phyloP scores from a whole-genome alignment of 2,329 filamentous ascomycete genomes.

The Colletotrichum simmondsii region DNA sequence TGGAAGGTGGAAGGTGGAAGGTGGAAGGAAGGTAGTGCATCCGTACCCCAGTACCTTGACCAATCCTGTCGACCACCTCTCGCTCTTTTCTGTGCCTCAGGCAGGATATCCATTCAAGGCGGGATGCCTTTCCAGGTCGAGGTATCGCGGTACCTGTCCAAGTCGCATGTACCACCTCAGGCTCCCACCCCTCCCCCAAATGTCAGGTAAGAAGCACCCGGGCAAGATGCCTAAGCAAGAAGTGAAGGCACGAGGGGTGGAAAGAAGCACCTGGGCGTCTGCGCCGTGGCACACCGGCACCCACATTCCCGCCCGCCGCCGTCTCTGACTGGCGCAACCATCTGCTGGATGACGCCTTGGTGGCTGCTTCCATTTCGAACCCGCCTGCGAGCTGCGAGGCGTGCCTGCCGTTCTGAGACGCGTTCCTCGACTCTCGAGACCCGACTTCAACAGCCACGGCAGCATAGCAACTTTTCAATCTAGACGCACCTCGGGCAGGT shows the following conservation, averaged over 20 bases:
- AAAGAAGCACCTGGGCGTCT: not conserved
- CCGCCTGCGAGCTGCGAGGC: too few relatives aligned
- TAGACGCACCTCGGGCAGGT: not conserved
- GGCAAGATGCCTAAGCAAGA: too few relatives aligned
- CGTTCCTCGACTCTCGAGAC: not conserved
- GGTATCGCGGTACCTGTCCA: not conserved
- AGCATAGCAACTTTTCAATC: too few relatives aligned
- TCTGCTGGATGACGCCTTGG: not conserved
- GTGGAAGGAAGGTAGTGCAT: not conserved
- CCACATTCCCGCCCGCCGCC: constrained; percentile 4
- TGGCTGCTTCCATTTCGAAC: not conserved
- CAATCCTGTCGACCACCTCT: not conserved
- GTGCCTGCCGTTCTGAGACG: not conserved
- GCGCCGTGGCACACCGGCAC: not conserved
- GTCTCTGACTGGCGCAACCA: not conserved
- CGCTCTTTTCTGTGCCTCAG: not conserved
- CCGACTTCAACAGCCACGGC: not conserved
- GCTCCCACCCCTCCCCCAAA: too few relatives aligned
- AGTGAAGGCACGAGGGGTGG: not conserved
- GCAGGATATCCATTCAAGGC: not conserved
- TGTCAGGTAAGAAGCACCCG: too few relatives aligned
- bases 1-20: not conserved
- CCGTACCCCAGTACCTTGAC: not conserved
- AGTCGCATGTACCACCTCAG: too few relatives aligned
- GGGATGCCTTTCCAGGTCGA: not conserved